Evolutionary conservation across 106 monocot genomes (phyloP).

Genomic region (Apostasia shenzhenica): DNA sequence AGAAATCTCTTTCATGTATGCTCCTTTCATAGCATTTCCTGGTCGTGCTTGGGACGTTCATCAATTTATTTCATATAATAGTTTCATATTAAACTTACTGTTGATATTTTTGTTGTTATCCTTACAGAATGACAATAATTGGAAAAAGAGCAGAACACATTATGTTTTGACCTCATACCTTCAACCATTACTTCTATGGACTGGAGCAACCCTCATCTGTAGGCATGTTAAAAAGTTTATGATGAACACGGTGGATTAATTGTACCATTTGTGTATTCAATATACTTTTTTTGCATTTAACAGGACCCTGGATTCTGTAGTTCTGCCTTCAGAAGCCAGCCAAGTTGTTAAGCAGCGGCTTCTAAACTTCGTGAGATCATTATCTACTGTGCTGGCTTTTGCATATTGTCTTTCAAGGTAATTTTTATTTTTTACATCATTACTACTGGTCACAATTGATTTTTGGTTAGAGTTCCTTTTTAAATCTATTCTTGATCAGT

Average conservation of each 20-base stretch:
- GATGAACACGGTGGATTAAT: neutral
- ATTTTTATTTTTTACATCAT: neutral
- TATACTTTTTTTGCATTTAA: conserved; percentile 7
- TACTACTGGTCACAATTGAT: neutral
- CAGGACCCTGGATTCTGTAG: conserved; percentile 66
- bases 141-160: conserved; percentile 91
- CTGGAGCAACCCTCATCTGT: conserved; percentile 64
- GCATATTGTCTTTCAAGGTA: conserved; percentile 88
- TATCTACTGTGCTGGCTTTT: conserved; percentile 82
- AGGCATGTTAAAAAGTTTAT: conserved; percentile 26
- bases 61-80: no score
- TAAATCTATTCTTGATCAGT: no score
- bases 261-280: neutral
- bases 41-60: neutral
- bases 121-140: conserved; percentile 52
- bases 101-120: neutral
- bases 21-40: conserved; percentile 3
- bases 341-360: conserved; percentile 83
- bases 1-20: conserved; percentile 63
- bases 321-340: conserved; percentile 68
- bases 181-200: conserved; percentile 89
- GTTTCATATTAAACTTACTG: no score
- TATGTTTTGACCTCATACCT: conserved; percentile 64
- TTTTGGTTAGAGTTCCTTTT: neutral
- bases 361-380: conserved; percentile 78